Percentiles rank a stretch among this genome's conserved stretches.
phyloP scores from a whole-genome alignment of 371 early-diverging fungal genomes.

The Mucor lusitanicus region DNA sequence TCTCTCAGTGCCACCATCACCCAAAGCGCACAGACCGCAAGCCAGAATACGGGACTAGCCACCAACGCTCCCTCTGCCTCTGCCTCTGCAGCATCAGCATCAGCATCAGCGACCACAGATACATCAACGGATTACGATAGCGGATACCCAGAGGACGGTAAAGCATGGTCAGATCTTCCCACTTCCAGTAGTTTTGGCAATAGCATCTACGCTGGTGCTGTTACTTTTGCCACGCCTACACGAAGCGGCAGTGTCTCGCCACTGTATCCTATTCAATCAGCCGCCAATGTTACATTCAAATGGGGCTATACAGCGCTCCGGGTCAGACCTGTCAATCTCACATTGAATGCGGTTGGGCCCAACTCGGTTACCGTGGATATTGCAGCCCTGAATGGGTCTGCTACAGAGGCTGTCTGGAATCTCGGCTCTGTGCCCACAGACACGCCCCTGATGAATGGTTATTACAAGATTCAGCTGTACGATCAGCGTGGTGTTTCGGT shows the following conservation, averaged over 20 bases:
- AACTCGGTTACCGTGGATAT: conserved; percentile 16
- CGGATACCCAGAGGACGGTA: background rate
- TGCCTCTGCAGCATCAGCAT: background rate
- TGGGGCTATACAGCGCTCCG: conserved; percentile 18
- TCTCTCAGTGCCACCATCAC: background rate
- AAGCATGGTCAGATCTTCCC: conserved; percentile 14
- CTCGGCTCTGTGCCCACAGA: conserved; percentile 1
- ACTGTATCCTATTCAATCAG: conserved; percentile 15
- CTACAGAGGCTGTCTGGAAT: conserved; percentile 24
- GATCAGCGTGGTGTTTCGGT: conserved; percentile 26
- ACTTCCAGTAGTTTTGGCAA: conserved; percentile 19
- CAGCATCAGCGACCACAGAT: background rate
- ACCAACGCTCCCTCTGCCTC: background rate
- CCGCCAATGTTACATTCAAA: conserved; percentile 23
- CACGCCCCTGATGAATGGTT: conserved; percentile 20
- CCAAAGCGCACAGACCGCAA: background rate
- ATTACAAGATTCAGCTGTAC: conserved; percentile 19
- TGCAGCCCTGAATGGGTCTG: conserved; percentile 11
- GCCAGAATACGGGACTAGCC: background rate
- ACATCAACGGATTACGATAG: background rate
- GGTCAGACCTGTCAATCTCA: conserved; percentile 21
- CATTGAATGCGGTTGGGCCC: conserved; percentile 20
- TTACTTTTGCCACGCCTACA: conserved; percentile 19
- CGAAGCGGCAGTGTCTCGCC: conserved; percentile 11
- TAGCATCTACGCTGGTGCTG: conserved; percentile 15